Conservation (phyloP, 169 alveolate species). For the Miamiensis avidus region DNA sequence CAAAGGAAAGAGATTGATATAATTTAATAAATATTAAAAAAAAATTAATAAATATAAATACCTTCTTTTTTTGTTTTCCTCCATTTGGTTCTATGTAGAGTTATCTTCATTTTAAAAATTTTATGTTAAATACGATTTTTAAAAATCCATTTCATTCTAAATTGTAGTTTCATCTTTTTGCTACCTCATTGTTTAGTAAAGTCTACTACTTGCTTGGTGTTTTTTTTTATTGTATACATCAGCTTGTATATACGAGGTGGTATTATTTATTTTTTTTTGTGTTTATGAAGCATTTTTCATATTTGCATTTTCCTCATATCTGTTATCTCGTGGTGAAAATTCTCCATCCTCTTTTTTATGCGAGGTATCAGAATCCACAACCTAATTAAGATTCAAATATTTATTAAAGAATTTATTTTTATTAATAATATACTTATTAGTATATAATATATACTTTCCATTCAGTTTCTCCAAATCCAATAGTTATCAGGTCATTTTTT, state of each 20-base stretch:
- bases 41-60: too few species aligned
- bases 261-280: too few species aligned
- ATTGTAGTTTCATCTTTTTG: neutral
- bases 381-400: neutral
- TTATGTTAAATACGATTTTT: too few species aligned
- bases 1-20: too few species aligned
- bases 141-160: too few species aligned
- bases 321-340: neutral
- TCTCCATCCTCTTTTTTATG: neutral
- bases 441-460: neutral
- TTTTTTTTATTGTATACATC: too few species aligned
- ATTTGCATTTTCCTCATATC: neutral
- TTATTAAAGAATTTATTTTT: neutral
- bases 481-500: constrained; percentile 2
- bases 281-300: neutral
- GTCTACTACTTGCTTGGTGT: neutral
- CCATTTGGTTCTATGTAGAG: neutral
- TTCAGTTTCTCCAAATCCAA: neutral
- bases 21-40: too few species aligned
- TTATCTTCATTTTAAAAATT: neutral
- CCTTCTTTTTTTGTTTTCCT: constrained; percentile 17
- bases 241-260: too few species aligned
- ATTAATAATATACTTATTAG: neutral
- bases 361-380: constrained; percentile 9
- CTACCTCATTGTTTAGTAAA: neutral